A percentile compares a stretch with the other conserved stretches of the same genome.
Evolutionary conservation across 495 filamentous ascomycete genomes (phyloP).

Genomic region (Apiosordaria backusii): DNA sequence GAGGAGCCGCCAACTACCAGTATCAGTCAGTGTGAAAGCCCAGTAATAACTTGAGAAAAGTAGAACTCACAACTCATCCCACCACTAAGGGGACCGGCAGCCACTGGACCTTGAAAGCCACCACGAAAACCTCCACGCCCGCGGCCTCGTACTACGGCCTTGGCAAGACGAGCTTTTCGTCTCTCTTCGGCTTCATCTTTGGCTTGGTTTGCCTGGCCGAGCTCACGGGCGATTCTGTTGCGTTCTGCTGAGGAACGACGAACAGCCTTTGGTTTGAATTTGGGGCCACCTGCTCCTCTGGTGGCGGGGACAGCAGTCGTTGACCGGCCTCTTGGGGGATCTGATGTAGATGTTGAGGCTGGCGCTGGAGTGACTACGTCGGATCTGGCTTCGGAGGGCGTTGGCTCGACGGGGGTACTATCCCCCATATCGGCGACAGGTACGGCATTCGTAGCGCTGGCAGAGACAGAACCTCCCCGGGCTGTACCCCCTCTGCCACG

Average conservation of each 20-base stretch:
- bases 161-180: conserved; percentile 19
- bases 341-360: conserved; percentile 1
- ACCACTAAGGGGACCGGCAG: conserved; percentile 39
- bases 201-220: conserved; percentile 30
- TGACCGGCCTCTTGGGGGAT: conserved; percentile 3
- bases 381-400: conserved; percentile 8
- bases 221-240: conserved; percentile 38
- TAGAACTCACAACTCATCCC: conserved; percentile 32
- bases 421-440: not conserved
- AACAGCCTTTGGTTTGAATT: conserved; percentile 43
- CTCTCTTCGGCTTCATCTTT: conserved; percentile 34
- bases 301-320: conserved; percentile 7
- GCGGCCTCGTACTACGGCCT: conserved; percentile 34
- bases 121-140: conserved; percentile 40
- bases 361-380: conserved; percentile 4
- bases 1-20: not conserved
- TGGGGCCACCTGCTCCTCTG: conserved; percentile 15
- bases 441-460: not conserved
- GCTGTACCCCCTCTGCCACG: conserved; percentile 18
- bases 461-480: conserved; percentile 15
- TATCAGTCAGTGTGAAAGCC: not conserved
- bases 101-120: conserved; percentile 25
- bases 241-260: conserved; percentile 42
- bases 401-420: not conserved
- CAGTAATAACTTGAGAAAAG: conserved; percentile 14